Conservation (phyloP, 306 rosid species). For the Abrus precatorius region DNA sequence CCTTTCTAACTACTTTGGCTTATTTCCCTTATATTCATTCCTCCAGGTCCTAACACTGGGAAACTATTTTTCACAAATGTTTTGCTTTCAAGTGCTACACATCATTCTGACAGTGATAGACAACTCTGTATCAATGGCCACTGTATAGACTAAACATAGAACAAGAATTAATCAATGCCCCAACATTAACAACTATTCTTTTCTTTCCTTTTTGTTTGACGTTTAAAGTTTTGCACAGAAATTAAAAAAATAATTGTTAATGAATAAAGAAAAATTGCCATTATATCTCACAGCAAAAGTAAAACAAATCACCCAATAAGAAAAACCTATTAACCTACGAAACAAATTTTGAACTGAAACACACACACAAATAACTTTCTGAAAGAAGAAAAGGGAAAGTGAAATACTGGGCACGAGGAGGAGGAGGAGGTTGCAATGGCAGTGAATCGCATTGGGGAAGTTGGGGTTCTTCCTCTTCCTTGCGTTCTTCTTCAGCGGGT, state of each 20-base stretch:
- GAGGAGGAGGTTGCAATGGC: conserved; percentile 43
- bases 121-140: background rate
- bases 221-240: too few species aligned
- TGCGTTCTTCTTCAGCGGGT: conserved; percentile 48
- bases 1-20: background rate
- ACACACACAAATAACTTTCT: background rate
- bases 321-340: background rate
- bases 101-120: background rate
- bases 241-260: background rate
- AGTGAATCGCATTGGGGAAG: conserved; percentile 18
- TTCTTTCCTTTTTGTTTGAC: background rate
- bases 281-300: background rate
- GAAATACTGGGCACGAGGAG: conserved; percentile 56
- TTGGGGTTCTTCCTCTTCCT: conserved; percentile 46
- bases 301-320: background rate
- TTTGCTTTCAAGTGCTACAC: background rate
- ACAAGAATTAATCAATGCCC: background rate
- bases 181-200: background rate
- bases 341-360: background rate
- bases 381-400: background rate
- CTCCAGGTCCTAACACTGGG: background rate
- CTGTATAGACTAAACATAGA: background rate
- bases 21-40: background rate
- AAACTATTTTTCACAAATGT: background rate
- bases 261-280: conserved; percentile 8